phyloP scores from a whole-genome alignment of 2,329 filamentous ascomycete species.

The Penicillium sp. region DNA sequence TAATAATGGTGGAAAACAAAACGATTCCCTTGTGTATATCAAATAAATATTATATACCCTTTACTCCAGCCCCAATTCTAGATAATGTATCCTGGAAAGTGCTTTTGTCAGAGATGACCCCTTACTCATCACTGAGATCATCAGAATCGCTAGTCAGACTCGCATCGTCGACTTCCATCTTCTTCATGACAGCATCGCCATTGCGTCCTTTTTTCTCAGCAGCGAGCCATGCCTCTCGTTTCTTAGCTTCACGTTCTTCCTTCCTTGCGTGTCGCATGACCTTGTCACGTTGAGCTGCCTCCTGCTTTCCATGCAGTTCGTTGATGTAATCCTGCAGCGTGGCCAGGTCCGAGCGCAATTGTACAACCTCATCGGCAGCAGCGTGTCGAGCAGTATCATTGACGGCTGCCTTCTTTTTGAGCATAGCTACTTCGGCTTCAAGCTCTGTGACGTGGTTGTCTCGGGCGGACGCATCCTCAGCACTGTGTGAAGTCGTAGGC shows the following conservation, averaged over 20 bases:
- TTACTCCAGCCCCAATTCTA: slow-evolving; percentile 1
- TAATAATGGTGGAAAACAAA: neutral
- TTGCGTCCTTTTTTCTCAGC: slow-evolving; percentile 50
- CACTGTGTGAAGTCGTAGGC: slow-evolving; percentile 8
- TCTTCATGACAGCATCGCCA: slow-evolving; percentile 43
- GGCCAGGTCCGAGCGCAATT: slow-evolving; percentile 41
- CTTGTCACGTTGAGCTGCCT: slow-evolving; percentile 36
- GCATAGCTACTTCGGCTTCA: slow-evolving; percentile 43
- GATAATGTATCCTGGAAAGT: neutral
- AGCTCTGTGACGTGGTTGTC: slow-evolving; percentile 37
- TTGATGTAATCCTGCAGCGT: slow-evolving; percentile 43
- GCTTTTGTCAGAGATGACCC: neutral
- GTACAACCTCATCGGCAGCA: slow-evolving; percentile 39
- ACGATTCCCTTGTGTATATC: neutral
- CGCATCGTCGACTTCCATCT: slow-evolving; percentile 43
- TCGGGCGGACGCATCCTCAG: slow-evolving; percentile 27
- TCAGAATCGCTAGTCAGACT: slow-evolving; percentile 40
- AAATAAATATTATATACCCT: neutral
- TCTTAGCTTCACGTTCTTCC: slow-evolving; percentile 45
- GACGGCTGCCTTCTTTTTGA: slow-evolving; percentile 42
- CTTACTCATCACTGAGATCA: slow-evolving; percentile 40
- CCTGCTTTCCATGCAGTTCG: slow-evolving; percentile 45
- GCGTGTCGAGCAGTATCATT: slow-evolving; percentile 43
- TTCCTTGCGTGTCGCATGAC: slow-evolving; percentile 41
- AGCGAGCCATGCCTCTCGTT: slow-evolving; percentile 49